Base-by-base conservation (phyloP, 306 rosid species). In the Pyrus betulifolia region DNA sequence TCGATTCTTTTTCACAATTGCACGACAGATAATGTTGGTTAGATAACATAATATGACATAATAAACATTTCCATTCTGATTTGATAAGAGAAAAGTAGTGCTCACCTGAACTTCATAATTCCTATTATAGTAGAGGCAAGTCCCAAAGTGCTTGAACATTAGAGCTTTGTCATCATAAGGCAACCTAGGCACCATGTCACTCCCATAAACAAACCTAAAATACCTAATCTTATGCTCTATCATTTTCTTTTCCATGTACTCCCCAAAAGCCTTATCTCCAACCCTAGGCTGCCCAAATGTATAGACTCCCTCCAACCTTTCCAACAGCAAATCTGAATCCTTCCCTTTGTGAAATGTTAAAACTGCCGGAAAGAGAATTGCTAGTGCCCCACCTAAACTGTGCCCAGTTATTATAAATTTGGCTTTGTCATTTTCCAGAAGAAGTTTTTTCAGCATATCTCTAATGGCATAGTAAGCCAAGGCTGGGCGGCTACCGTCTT, bases 261-360 rank as follows among this genome's bases (percentile, higher is more conserved):
- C 2, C 11, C 85, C 85, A 62, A 85, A 90, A 1, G 15, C 33
- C 17, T 59, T 63, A 58, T 93, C 86, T 71, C 96, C 96, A 38
- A 90, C 91, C 69, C 94, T 87, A 6, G 97, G 97, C 73, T 93
- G 97, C 22, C 97, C 96, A 81, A 85, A 93, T 2, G 97, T 93
- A 77, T 89, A 91, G 38, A 93, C 82, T 46, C 96, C 97, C 61
- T 89, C 88, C 28, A 89, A 62, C 75, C 90, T 88, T 67, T 89
- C 85, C n/a, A 93, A 72, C 74, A 93, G 69, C 76, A 63, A 1
- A 15, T 63, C 68, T 12, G 68, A 30, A 63, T 82, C 83, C 23
- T 71, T 74, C 67, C 91, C 98, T 4, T 82, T 78, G 57, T 93
- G 97, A 60, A 89, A 74, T 10, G 88, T 72, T 75, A 81, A 44